A percentile compares a stretch with the other conserved stretches of the same genome.
These are phyloP conservation scores for Arabidopsis suecica DNA, from an alignment of 345 rosid genomes.

Conservation along the genomic window DNA sequence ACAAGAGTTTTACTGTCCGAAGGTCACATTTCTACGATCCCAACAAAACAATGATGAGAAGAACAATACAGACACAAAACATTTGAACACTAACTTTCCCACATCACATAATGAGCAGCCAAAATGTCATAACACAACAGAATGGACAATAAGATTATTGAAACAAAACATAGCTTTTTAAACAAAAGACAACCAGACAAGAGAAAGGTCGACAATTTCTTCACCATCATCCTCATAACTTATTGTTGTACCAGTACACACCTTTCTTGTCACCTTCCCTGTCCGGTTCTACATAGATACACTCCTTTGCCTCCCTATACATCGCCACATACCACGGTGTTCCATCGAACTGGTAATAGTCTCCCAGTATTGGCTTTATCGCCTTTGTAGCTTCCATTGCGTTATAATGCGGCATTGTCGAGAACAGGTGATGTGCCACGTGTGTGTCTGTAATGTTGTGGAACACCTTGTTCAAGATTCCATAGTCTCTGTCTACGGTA, in stretches of 20 bases:
- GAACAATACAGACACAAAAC: conserved; percentile 31
- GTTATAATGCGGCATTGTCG: conserved; percentile 90
- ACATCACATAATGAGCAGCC: conserved; percentile 34
- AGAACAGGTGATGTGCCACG: conserved; percentile 83
- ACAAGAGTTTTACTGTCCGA: conserved; percentile 24
- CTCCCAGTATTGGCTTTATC: conserved; percentile 78
- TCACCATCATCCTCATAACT: conserved; percentile 50
- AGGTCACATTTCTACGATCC: conserved; percentile 36
- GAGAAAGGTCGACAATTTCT: conserved; percentile 27
- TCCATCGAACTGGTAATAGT: conserved; percentile 78
- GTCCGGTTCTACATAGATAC: conserved; percentile 79
- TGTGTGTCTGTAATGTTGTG: conserved; percentile 91
- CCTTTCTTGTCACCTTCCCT: conserved; percentile 66
- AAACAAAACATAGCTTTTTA: conserved; percentile 34
- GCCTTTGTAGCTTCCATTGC: conserved; percentile 95
- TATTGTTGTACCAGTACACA: conserved; percentile 79
- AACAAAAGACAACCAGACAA: conserved; percentile 33
- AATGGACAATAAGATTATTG: conserved; percentile 26
- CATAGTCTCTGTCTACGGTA: conserved; percentile 88
- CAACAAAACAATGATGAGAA: conserved; percentile 38
- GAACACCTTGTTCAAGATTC: conserved; percentile 81
- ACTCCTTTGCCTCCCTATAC: conserved; percentile 94
- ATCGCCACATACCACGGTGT: conserved; percentile 70
- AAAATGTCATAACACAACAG: conserved; percentile 41
- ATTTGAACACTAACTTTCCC: conserved; percentile 22